phyloP scores from a whole-genome alignment of 192 early-diverging fungal species.

The Irineochytrium annulatum region DNA sequence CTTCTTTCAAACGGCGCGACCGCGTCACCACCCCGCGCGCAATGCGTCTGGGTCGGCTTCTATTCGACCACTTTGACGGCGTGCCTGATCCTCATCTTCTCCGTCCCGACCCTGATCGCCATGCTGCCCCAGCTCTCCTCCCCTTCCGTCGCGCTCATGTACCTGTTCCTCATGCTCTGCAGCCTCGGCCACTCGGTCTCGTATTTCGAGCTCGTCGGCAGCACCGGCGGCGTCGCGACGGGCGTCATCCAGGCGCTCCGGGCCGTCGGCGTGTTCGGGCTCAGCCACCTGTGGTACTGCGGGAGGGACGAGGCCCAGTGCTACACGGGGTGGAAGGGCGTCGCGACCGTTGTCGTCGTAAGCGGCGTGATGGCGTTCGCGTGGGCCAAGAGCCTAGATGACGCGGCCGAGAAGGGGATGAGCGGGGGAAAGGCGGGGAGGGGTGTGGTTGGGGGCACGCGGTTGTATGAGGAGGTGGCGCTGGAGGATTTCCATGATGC shows the following conservation, averaged over 20 bases:
- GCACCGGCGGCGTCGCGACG: slow-evolving; percentile 47
- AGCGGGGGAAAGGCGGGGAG: too few relatives aligned
- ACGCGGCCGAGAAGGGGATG: neutral
- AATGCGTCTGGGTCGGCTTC: slow-evolving; percentile 42
- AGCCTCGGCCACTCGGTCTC: slow-evolving; percentile 39
- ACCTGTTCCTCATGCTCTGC: slow-evolving; percentile 27
- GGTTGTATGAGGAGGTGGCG: neutral
- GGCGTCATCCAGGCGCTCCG: slow-evolving; percentile 45
- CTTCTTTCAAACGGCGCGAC: slow-evolving; percentile 6
- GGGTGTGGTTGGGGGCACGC: neutral
- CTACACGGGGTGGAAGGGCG: slow-evolving; percentile 34
- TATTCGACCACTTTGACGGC: slow-evolving; percentile 30
- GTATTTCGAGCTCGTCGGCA: slow-evolving; percentile 42
- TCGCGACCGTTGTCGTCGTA: slow-evolving; percentile 38
- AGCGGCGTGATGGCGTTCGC: slow-evolving; percentile 40
- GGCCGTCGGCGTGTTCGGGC: slow-evolving; percentile 41
- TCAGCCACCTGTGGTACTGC: slow-evolving; percentile 40
- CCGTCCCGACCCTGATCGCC: slow-evolving; percentile 29
- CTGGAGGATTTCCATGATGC: neutral
- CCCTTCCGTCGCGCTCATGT: slow-evolving; percentile 26
- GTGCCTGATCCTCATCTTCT: slow-evolving; percentile 25
- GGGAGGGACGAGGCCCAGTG: slow-evolving; percentile 35
- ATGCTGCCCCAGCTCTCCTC: slow-evolving; percentile 31
- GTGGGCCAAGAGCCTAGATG: slow-evolving; percentile 29
- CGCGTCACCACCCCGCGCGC: slow-evolving; percentile 25